A percentile compares a stretch with the other conserved stretches of the same genome.
Evolutionary conservation across 2,329 filamentous ascomycete species (phyloP).

Genomic region (Bimuria novae-zelandiae): DNA sequence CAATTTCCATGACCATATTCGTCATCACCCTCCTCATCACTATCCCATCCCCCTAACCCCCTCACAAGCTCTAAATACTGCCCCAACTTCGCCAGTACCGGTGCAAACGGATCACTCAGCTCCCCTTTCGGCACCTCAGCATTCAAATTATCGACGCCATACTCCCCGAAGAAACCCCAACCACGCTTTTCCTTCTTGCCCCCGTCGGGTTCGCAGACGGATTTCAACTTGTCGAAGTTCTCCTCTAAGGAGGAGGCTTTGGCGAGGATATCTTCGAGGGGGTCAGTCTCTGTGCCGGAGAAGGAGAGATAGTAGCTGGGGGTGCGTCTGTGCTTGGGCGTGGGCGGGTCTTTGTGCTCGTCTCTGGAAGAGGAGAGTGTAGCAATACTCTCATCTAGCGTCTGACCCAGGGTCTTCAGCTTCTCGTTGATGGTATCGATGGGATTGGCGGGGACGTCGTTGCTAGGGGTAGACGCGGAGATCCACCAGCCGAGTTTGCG

Average conservation of each 20-base stretch:
- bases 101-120: neutral
- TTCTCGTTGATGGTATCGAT: slow-evolving; percentile 3
- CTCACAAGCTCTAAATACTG: neutral
- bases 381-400: neutral
- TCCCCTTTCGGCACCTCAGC: neutral
- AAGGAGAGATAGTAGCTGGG: slow-evolving; percentile 2
- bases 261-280: neutral
- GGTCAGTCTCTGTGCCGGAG: neutral
- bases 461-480: neutral
- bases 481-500: neutral
- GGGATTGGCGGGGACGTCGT: neutral
- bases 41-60: too few relatives aligned
- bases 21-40: neutral
- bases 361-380: neutral
- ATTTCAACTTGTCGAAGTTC: neutral
- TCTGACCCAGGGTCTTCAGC: neutral
- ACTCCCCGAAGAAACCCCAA: slow-evolving; percentile 1
- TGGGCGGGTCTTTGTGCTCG: neutral
- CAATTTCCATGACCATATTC: neutral
- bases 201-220: neutral
- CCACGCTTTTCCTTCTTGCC: neutral
- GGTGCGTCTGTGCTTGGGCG: neutral
- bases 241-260: neutral
- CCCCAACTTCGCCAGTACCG: neutral
- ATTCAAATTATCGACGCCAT: neutral